phyloP scores from a whole-genome alignment of 1,139 yeast genomes.

The Candida tetrigidarum region DNA sequence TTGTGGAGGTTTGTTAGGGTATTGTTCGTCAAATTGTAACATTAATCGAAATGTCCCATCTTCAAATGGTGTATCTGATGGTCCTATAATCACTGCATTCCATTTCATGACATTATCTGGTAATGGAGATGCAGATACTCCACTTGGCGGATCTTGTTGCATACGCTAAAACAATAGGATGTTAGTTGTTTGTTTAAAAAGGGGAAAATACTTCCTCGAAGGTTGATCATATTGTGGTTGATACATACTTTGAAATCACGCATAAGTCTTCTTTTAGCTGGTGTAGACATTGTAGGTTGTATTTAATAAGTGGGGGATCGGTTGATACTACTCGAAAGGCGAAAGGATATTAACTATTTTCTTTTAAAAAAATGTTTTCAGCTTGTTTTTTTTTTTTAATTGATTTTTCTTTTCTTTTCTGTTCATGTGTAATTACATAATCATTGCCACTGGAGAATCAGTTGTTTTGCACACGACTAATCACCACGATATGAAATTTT shows the following conservation, averaged over 20 bases:
- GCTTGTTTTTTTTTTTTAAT: too few species aligned
- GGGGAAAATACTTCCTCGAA: neutral
- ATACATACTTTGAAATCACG: slow-evolving; percentile 91
- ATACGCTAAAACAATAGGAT: slow-evolving; percentile 56
- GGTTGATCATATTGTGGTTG: too few species aligned
- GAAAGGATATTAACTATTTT: too few species aligned
- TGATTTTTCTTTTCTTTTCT: neutral
- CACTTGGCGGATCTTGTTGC: slow-evolving; percentile 98
- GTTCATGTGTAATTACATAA: neutral
- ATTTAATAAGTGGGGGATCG: neutral
- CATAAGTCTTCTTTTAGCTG: slow-evolving; percentile 98
- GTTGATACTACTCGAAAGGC: too few species aligned
- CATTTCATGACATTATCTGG: slow-evolving; percentile 98
- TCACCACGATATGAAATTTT: too few species aligned
- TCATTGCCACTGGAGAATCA: neutral
- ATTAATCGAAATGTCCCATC: slow-evolving; percentile 94
- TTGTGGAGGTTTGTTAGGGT: slow-evolving; percentile 95
- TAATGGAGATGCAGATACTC: slow-evolving; percentile 95
- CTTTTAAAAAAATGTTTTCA: too few species aligned
- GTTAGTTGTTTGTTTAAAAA: slow-evolving; percentile 2
- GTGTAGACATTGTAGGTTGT: slow-evolving; percentile 81
- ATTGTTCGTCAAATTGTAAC: slow-evolving; percentile 93
- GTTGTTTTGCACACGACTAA: neutral
- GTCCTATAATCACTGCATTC: slow-evolving; percentile 98
- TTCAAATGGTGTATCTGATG: slow-evolving; percentile 96